Base-by-base conservation (phyloP, 2,329 filamentous ascomycete genomes). In the Mariannaea elegans region DNA sequence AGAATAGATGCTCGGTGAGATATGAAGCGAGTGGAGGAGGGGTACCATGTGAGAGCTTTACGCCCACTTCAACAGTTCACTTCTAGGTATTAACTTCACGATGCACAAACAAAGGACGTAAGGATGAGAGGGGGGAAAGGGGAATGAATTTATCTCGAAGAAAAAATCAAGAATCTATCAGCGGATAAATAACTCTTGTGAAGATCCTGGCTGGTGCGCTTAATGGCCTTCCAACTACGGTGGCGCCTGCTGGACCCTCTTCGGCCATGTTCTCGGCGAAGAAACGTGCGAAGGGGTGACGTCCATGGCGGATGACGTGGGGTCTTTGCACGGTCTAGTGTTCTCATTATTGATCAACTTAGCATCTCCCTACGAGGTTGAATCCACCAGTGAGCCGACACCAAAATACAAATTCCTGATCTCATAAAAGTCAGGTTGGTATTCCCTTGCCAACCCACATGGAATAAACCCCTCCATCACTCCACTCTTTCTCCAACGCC, bases 221-320 rank as follows among this genome's bases (percentile, higher is more conserved):
- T 59, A 59, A 54, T 29, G 34, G 36, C 44, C 38, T 45, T 16
- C 56, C 44, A 48, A 31, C 31, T 32, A 51, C 24, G 39, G 47
- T 21, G 34, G 59, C 60, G 63, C 14, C 12, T 5, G 32, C 14
- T 36, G 65, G 59, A 54, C 59, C 63, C 27, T 34, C 58, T 44
- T 70, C 67, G 67, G 67, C 62, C 48, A 47, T 61, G 65, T 55
- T 66, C 57, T 71, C 68, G 68, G 68, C 49, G 57, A 38, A 69
- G 66, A 44, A 56, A 56, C 51, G 38, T 49, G 46, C 52, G 47
- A 53, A 36, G 38, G 13, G 39, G 51, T 52, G 38, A 45, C 46
- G 50, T 48, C 50, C 36, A 32, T 51, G n/a, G 34, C 59, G 44
- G 56, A 59, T 61, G 62, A 60, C 58, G 58, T 57, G 52, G 44